Evolutionary conservation across 1,139 yeast genomes (phyloP), one percentile per base, ranked within the genome.

Genomic region (Candida tetrigidarum): DNA sequence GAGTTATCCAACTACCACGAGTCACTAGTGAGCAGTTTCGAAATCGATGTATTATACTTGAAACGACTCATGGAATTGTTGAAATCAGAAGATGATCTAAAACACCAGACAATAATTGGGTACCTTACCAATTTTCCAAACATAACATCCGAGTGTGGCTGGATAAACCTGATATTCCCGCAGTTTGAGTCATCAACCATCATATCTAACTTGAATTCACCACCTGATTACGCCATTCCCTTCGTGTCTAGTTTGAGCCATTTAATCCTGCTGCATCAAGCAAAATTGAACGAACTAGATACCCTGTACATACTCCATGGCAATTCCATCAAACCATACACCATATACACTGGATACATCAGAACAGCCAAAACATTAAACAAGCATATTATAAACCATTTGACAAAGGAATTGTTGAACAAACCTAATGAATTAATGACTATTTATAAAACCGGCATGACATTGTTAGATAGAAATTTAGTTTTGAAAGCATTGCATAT

Each of bases 121-220:
- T 19, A 32, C 14, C 15, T 32, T 5, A 10, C 9, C 23, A 32
- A 32, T 11, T 39, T 14, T 16, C 45, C 43, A 6, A 12, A 45
- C 12, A 40, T 48, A n/a, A 33, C 39, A 5, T 28, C 30, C 2
- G 37, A 30, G 4, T 42, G 30, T 15, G 51, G 51, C 9, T 48
- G 50, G 48, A n/a, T 48, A 16, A 42, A 42, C 10, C 42, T 38
- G 35, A 34, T 47, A 8, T 40, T 48, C 11, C 47, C 49, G n/a
- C 26, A 14, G 12, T 45, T 39, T 39, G 39, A 30, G 11, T 39
- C 39, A 16, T 36, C 46, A 9, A 45, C 48, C 8, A 19, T 38
- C 12, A 11, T 39, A 23, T 18, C 23, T 1, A 27, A 32, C 20
- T n/a, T 33, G 6, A 8, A 28, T 10, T 16, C 37, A 15, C 45